Evolutionary conservation across 805 yeast genomes (phyloP).

Genomic region (Zygosaccharomyces lentus): DNA sequence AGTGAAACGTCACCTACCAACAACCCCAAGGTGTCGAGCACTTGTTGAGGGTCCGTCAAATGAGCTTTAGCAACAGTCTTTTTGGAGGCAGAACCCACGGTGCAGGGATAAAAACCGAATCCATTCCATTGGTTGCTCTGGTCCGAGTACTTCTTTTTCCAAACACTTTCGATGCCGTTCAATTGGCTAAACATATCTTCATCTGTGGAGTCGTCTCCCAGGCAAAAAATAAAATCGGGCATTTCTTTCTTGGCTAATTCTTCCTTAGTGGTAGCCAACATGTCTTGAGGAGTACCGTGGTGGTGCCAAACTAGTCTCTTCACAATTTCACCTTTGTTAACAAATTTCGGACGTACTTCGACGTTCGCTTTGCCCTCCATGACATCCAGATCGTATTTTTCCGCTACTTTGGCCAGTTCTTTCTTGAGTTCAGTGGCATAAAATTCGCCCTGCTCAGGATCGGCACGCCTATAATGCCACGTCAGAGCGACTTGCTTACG

Average conservation of each 20-base stretch:
- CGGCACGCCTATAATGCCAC: slow-evolving; percentile 96
- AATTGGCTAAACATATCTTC: slow-evolving; percentile 94
- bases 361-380: slow-evolving; percentile 97
- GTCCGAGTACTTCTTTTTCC: slow-evolving; percentile 35
- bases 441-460: slow-evolving; percentile 86
- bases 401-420: slow-evolving; percentile 57
- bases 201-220: slow-evolving; percentile 96
- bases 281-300: slow-evolving; percentile 53
- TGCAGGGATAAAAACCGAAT: slow-evolving; percentile 74
- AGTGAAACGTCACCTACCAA: slow-evolving; percentile 73
- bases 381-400: slow-evolving; percentile 79
- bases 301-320: slow-evolving; percentile 64
- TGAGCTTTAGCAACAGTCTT: slow-evolving; percentile 82
- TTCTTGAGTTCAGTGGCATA: slow-evolving; percentile 74
- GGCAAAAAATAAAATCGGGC: slow-evolving; percentile 83
- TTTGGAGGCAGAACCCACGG: slow-evolving; percentile 90
- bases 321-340: slow-evolving; percentile 96
- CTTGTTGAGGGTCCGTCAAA: slow-evolving; percentile 77
- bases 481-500: slow-evolving; percentile 89
- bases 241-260: slow-evolving; percentile 40
- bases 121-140: slow-evolving; percentile 45
- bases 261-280: slow-evolving; percentile 32
- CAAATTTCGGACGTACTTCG: slow-evolving; percentile 93
- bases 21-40: slow-evolving; percentile 76
- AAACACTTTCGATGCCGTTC: slow-evolving; percentile 51